phyloP scores from a whole-genome alignment of 805 yeast genomes.

The Metschnikowia borealis region DNA sequence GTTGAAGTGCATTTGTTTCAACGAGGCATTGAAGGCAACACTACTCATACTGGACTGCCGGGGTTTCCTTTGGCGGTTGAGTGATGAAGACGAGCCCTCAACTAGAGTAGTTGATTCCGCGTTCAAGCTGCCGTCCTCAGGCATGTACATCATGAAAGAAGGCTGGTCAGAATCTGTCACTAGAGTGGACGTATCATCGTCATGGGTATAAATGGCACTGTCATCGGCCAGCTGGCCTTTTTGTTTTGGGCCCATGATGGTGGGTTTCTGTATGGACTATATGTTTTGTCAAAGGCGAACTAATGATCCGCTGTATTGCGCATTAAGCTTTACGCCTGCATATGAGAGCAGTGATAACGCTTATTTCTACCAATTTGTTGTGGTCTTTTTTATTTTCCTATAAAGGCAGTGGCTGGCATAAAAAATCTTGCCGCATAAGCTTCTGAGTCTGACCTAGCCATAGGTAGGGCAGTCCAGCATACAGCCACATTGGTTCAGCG shows the following conservation, averaged over 20 bases:
- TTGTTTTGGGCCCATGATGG: constrained; percentile 4
- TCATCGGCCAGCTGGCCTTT: constrained; percentile 2
- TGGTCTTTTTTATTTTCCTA: too few relatives aligned
- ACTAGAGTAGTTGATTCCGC: constrained; percentile 27
- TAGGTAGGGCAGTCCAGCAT: too few relatives aligned
- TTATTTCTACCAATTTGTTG: neutral
- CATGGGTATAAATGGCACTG: constrained; percentile 1
- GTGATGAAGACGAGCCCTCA: constrained; percentile 25
- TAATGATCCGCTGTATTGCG: neutral
- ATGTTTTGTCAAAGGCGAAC: constrained; percentile 8
- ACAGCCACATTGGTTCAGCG: too few relatives aligned
- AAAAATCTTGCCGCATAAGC: too few relatives aligned
- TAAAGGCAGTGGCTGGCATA: too few relatives aligned
- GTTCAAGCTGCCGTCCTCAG: constrained; percentile 29
- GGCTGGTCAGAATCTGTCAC: constrained; percentile 14
- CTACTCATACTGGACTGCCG: constrained; percentile 17
- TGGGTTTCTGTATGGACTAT: neutral
- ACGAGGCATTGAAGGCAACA: constrained; percentile 46
- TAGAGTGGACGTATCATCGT: constrained; percentile 12
- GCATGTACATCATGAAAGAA: constrained; percentile 25
- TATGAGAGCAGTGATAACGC: too few relatives aligned
- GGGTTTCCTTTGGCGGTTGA: constrained; percentile 5
- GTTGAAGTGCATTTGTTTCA: constrained; percentile 74
- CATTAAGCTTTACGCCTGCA: too few relatives aligned
- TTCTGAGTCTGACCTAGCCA: too few relatives aligned